Evolutionary conservation across 306 rosid genomes (phyloP), one percentile per base, ranked within the genome.

Genomic region (Cicer arietinum): DNA sequence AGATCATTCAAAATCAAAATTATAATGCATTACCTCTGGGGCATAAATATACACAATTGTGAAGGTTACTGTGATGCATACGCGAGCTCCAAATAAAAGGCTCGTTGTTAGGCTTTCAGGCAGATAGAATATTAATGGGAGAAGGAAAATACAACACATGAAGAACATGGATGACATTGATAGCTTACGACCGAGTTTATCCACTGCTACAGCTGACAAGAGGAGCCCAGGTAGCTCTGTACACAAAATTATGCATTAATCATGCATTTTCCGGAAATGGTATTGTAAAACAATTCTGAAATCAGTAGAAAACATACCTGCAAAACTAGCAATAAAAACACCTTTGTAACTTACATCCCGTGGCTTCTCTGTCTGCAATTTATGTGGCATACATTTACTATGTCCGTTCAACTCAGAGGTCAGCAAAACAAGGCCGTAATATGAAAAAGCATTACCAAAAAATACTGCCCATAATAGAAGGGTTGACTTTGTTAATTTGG

Each of bases 21-120:
- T 59, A 67, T 45, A 51, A 61, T 63, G 57, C 42, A n/a, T 79
- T 82, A 92, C 99, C 97, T 94, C 99, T 8, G 99, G 99, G 63
- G 99, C 99, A 73, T 94, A 94, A 78, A 94, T 94, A 64, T 89
- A 94, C 63, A 94, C 79, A 66, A 92, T 80, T 14, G 97, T 90
- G 85, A 92, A 94, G 69, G 97, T 88, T 48, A 84, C 85, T 17
- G 96, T 92, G 83, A 94, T 92, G 87, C 99, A 94, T 63, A 87
- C 64, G 83, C 97, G 99, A 86, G 99, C 99, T 81, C 97, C 97
- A 82, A 94, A 94, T 48, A 94, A 81, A 79, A 94, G 92, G 82
- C 72, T 48, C 9, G 99, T 92, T 30, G 96, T 92, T 63, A 89
- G 70, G 72, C 82, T 87, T 53, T 83, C 82, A 69, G 86, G 77